These are phyloP conservation scores for Pulveroboletus sp. DNA, from an alignment of 768 basidiomycete genomes.

Conservation along the genomic window DNA sequence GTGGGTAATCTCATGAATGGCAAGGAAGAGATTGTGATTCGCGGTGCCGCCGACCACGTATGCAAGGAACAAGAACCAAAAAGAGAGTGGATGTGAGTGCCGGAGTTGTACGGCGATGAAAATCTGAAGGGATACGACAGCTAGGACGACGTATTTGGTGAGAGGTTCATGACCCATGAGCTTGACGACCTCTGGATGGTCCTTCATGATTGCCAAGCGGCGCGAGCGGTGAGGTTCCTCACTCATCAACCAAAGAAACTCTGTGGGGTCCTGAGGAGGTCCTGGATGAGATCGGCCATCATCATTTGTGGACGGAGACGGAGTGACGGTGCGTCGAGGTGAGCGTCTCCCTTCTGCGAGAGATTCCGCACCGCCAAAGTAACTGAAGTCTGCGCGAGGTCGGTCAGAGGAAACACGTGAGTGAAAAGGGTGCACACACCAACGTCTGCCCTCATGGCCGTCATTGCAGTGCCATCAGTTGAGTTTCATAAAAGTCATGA, in stretches of 20 bases:
- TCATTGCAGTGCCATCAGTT: neutral
- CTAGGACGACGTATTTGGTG: constrained; percentile 86
- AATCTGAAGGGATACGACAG: constrained; percentile 79
- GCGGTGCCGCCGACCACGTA: constrained; percentile 90
- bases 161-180: constrained; percentile 94
- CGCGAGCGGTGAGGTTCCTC: constrained; percentile 95
- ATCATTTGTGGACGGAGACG: constrained; percentile 37
- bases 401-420: fast-evolving
- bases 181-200: constrained; percentile 92
- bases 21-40: constrained; percentile 97
- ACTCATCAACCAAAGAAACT: constrained; percentile 96
- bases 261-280: constrained; percentile 70
- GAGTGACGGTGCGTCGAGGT: constrained; percentile 48
- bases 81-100: constrained; percentile 63
- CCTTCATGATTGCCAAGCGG: constrained; percentile 85
- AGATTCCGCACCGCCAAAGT: constrained; percentile 82
- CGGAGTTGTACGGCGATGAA: constrained; percentile 60
- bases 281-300: constrained; percentile 41
- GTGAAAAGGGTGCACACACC: constrained; percentile 13
- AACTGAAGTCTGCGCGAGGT: constrained; percentile 58
- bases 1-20: constrained; percentile 98
- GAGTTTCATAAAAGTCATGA: neutral
- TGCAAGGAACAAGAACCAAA: constrained; percentile 68
- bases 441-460: constrained; percentile 18
- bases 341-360: constrained; percentile 51